A percentile compares a stretch with the other conserved stretches of the same genome.
Evolutionary conservation across 768 basidiomycete species (phyloP).

Genomic region (Leccinum subgranulosum): DNA sequence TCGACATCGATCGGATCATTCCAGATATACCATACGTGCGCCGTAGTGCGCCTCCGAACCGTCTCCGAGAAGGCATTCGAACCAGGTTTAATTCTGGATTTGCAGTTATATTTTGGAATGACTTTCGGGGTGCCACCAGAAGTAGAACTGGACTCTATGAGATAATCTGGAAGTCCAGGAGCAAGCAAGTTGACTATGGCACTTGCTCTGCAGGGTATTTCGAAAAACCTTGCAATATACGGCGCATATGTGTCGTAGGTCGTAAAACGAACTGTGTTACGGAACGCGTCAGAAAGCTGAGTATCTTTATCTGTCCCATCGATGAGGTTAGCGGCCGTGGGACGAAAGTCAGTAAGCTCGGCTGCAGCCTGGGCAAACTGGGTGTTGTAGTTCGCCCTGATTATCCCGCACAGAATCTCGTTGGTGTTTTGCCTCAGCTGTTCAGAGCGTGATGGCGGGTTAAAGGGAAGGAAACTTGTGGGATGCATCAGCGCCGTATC

Average conservation of each 20-base stretch:
- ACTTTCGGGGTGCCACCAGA: constrained; percentile 13
- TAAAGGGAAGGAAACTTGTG: background rate
- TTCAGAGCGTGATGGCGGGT: background rate
- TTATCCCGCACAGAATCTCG: background rate
- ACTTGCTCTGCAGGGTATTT: constrained; percentile 4
- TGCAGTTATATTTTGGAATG: constrained; percentile 7
- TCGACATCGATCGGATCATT: background rate
- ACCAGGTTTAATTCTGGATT: background rate
- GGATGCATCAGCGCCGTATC: background rate
- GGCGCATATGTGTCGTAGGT: constrained; percentile 16
- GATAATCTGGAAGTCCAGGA: constrained; percentile 17
- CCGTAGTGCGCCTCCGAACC: constrained; percentile 4
- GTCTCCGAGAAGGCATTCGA: background rate
- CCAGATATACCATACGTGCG: background rate
- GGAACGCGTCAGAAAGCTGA: constrained; percentile 9
- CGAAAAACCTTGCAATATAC: constrained; percentile 4
- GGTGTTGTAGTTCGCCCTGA: constrained; percentile 5
- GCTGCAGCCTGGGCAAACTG: constrained; percentile 3
- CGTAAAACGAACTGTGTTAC: constrained; percentile 5
- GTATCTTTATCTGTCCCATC: background rate
- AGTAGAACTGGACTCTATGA: constrained; percentile 13
- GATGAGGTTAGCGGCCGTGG: background rate
- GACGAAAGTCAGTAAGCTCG: constrained; percentile 4
- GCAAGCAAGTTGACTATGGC: constrained; percentile 12
- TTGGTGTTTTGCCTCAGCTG: background rate